Base-by-base conservation (phyloP, 495 filamentous ascomycete species). In the Hypoxylon perforatum region DNA sequence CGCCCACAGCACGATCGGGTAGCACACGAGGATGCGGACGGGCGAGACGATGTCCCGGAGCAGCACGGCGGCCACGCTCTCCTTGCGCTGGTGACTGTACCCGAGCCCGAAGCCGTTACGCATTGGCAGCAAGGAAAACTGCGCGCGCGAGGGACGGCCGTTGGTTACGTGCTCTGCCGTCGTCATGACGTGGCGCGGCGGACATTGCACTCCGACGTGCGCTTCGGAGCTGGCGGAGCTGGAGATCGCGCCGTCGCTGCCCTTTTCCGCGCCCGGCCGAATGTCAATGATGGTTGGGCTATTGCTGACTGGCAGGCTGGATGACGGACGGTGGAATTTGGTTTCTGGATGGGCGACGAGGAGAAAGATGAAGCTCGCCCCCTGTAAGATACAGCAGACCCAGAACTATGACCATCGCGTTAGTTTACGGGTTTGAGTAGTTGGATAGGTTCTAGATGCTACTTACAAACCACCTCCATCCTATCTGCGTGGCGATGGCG, bases 1-100 rank as follows among this genome's bases (percentile, higher is more conserved):
- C 10, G 86, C 78, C 59, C 87, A 85, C 48, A 88, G 81, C 33
- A 88, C 83, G 64, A 90, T 88, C 1, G 86, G 86, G 73, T 85
- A 90, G 19, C 77, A 73, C 61, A 88, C 80, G 18, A 69, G 58
- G 44, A 89, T 76, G 49, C 84, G 83, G 77, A 85, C 81, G 3
- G 87, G 87, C 41, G 84, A 80, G 67, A 81, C 62, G 22, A 84
- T 64, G 64, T 81, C 81, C 8, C 72, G 71, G 17, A 61, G 15
- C 1, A 73, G 52, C 4, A 61, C 48, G 30, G 79, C 49, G n/a
- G 78, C 12, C 46, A 71, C 8, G 73, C 73, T 55, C 80, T 78
- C 53, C 80, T 77, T 53, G 80, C 36, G 12, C 49, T 17, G 12
- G 42, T 14, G 18, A 38, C 3, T 18, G 55, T 66, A 49, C 10